Base-by-base conservation (phyloP, 1,284 basidiomycete genomes). In the Fomitopsis schrenkii region DNA sequence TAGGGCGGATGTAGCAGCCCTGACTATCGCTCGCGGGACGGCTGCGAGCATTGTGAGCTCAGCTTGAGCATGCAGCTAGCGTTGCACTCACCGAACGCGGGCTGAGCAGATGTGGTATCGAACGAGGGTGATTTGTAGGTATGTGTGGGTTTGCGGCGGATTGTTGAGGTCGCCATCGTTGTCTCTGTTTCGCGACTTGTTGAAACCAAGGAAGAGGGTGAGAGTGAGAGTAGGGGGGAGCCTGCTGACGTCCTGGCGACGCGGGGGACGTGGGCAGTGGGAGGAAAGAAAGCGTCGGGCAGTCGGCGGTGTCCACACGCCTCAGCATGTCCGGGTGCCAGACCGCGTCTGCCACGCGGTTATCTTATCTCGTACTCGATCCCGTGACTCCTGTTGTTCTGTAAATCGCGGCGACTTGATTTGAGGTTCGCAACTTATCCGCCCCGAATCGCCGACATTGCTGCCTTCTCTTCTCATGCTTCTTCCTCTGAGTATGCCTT, bases 61-160 rank as follows among this genome's bases (percentile, higher is more conserved):
- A 22, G 12, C 1, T 8, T 2, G 26, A 7, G 26, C 8, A 30
- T 45, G n/a, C 14, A 15, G 55, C 22, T 35, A 10, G 50, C 22
- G 45, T 30, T 38, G 19, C 15, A 59, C 57, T 58, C 36, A 67
- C 63, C 52, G 59, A 68, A 64, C 22, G 69, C 59, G 61, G 68
- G 62, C 9, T 67, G 61, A 54, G 64, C 68, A 28, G 60, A 45
- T 22, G 64, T 59, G 17, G 68, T 63, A 42, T 66, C 63, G 38
- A 66, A 55, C 10, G 69, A 67, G 38, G 74, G 73, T 6, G 74
- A 75, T 57, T 68, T 71, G 67, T 71, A 76, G 5, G 74, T 74
- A 19, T 64, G 62, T 45, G 64, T 55, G 1, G 74, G 74, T 61
- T 76, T 76, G 58, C 74, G 67, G 19, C 74, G 70, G 28, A 67